Evolutionary conservation across 768 basidiomycete genomes (phyloP), one percentile per base, ranked within the genome.

Genomic region (Mycena metata): DNA sequence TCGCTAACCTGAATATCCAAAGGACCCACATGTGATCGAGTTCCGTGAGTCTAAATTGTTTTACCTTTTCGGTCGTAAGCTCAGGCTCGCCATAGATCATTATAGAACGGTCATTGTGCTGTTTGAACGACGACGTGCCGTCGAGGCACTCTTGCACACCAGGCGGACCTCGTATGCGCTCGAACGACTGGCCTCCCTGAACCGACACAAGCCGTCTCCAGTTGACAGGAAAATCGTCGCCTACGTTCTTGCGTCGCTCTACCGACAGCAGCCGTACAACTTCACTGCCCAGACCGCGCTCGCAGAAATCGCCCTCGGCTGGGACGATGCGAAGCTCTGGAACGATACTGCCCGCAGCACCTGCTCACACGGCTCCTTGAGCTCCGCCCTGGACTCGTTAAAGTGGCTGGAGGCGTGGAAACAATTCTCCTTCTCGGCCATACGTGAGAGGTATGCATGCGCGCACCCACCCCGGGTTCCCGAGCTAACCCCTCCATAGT

Each of bases 1-100:
- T 9, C n/a, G 26, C 62, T 69, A 43, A 64, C 67, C n/a, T 42
- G 12, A 5, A 60, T 51, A 11, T 26, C 26, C 47, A 5, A 6
- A 72, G 66, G 60, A 69, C 55, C 64, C 70, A 49, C 70, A 69
- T 56, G 70, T 69, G 43, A 69, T 72, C 55, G 70, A 72, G 54
- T 72, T 72, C 41, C 70, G 70, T 72, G 45, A 65, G 70, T 69
- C 23, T 24, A 36, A 58, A 46, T 33, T 33, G 9, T 41, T 33
- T 21, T n/a, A n/a, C 9, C 30, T 26, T 50, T 55, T 60, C 9
- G n/a, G 5, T 24, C 42, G 30, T 13, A 15, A 21, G 33, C 64
- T 56, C 54, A 64, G 21, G 52, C 45, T 50, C 52, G 59, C 5
- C 33, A 30, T 43, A 72, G 70, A 72, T 50, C 33, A 65, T 46